Conservation (phyloP, 306 rosid genomes). For the Lupinus albus region DNA sequence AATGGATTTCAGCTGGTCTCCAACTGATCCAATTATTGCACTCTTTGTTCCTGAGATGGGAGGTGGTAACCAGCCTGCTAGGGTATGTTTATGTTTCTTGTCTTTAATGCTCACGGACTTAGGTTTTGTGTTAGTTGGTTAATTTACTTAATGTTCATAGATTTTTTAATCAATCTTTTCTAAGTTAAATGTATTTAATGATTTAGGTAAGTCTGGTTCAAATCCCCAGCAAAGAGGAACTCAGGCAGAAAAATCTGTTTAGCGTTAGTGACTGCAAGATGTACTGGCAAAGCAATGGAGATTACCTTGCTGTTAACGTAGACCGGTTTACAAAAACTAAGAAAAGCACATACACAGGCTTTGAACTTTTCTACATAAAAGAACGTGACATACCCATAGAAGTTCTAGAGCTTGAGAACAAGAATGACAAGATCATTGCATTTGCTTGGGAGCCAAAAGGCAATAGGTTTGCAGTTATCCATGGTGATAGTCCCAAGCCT, state of each 20-base stretch:
- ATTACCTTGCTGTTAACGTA: constrained; percentile 82
- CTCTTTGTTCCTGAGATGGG: constrained; percentile 91
- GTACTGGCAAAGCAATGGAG: constrained; percentile 95
- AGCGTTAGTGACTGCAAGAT: constrained; percentile 89
- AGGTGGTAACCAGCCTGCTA: constrained; percentile 95
- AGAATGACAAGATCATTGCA: constrained; percentile 85
- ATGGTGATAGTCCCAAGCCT: constrained; percentile 82
- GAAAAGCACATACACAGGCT: constrained; percentile 79
- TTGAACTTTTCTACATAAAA: constrained; percentile 82
- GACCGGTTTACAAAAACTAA: constrained; percentile 81
- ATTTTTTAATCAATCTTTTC: not conserved
- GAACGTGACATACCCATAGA: constrained; percentile 86
- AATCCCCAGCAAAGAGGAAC: constrained; percentile 87
- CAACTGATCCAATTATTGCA: constrained; percentile 81
- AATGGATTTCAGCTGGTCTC: constrained; percentile 93
- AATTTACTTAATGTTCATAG: not conserved
- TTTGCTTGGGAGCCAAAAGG: constrained; percentile 97
- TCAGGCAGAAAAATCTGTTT: constrained; percentile 71
- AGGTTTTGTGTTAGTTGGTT: not conserved
- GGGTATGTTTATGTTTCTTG: constrained; percentile 52
- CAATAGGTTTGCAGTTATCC: constrained; percentile 77
- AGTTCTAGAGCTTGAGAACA: constrained; percentile 85
- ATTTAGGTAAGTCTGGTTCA: constrained; percentile 80
- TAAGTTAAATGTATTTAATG: constrained; percentile 19
- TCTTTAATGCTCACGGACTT: not conserved